Percentiles rank a stretch among this genome's conserved stretches.
Evolutionary conservation across 1,284 basidiomycete genomes (phyloP).

Genomic region (Erythrobasidium hasegawianum): DNA sequence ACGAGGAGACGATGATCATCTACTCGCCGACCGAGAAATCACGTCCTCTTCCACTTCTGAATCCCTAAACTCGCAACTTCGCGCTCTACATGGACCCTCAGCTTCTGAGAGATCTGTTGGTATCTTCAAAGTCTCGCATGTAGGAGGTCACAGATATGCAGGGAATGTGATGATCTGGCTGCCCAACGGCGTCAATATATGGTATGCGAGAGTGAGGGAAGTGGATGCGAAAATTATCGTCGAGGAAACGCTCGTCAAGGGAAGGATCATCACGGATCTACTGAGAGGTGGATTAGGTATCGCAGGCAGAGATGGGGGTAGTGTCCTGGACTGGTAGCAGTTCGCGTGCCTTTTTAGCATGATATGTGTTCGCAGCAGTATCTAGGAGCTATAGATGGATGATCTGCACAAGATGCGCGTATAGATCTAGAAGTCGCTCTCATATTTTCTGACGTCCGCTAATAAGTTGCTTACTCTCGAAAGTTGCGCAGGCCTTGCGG

Average conservation of each 20-base stretch:
- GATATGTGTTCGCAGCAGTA: background rate
- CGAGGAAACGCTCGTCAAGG: slow-evolving; percentile 75
- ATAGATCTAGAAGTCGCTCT: too few relatives aligned
- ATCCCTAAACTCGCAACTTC: slow-evolving; percentile 54
- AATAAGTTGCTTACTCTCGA: too few relatives aligned
- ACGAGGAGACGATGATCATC: slow-evolving; percentile 69
- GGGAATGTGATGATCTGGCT: slow-evolving; percentile 88
- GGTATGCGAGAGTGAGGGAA: slow-evolving; percentile 89
- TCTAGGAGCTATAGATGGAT: too few relatives aligned
- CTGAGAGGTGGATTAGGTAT: slow-evolving; percentile 64
- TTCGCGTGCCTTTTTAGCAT: background rate
- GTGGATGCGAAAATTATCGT: slow-evolving; percentile 79
- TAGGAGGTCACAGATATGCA: slow-evolving; percentile 81
- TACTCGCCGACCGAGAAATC: slow-evolving; percentile 62
- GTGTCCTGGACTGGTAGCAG: slow-evolving; percentile 36
- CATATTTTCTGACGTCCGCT: too few relatives aligned
- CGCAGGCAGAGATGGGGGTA: slow-evolving; percentile 31
- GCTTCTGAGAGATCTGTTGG: slow-evolving; percentile 59
- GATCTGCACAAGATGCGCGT: too few relatives aligned
- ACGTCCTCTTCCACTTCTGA: slow-evolving; percentile 58
- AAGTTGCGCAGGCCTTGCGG: too few relatives aligned
- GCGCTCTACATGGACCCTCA: slow-evolving; percentile 52
- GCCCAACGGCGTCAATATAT: slow-evolving; percentile 74
- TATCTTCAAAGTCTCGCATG: slow-evolving; percentile 76
- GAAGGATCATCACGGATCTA: slow-evolving; percentile 73